These are phyloP conservation scores for Alternaria conjuncta DNA, from an alignment of 2,329 filamentous ascomycete species.

Conservation along the genomic window DNA sequence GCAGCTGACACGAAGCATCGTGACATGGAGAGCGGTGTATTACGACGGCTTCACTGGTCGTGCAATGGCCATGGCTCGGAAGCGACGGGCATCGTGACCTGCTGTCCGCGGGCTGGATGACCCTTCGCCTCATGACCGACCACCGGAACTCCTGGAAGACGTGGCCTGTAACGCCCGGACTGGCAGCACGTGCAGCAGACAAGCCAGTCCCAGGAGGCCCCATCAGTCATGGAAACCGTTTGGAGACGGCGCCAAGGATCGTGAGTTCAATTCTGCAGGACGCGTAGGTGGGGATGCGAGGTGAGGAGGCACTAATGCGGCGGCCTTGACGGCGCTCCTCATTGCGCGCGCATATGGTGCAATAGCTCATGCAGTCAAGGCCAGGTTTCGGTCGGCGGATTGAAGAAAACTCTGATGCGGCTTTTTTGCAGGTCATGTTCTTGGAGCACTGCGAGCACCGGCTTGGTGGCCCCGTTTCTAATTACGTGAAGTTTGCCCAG, in stretches of 20 bases:
- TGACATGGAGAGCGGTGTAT: slow-evolving; percentile 39
- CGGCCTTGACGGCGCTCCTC: background rate
- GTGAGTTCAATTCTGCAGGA: slow-evolving; percentile 32
- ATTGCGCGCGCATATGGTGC: slow-evolving; percentile 19
- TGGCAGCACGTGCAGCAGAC: slow-evolving; percentile 33
- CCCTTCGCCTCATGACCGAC: slow-evolving; percentile 1
- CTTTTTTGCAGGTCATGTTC: slow-evolving; percentile 27
- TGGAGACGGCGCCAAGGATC: slow-evolving; percentile 35
- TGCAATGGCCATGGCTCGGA: slow-evolving; percentile 14
- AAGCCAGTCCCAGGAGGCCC: slow-evolving; percentile 34
- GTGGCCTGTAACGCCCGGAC: background rate
- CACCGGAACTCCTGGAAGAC: background rate
- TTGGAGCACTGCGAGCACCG: slow-evolving; percentile 1
- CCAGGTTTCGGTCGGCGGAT: slow-evolving; percentile 2
- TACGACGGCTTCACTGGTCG: slow-evolving; percentile 12
- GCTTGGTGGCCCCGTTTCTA: slow-evolving; percentile 4
- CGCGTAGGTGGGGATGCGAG: slow-evolving; percentile 8
- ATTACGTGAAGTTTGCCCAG: slow-evolving; percentile 33
- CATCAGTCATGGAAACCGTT: slow-evolving; percentile 28
- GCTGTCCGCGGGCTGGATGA: slow-evolving; percentile 8
- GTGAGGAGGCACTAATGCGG: slow-evolving; percentile 7
- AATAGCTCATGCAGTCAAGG: slow-evolving; percentile 3
- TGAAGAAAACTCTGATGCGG: slow-evolving; percentile 35
- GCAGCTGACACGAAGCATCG: slow-evolving; percentile 21
- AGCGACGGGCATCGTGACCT: slow-evolving; percentile 23